A percentile compares a stretch with the other conserved stretches of the same genome.
Conservation (phyloP, 2,329 filamentous ascomycete genomes). For the Ceratocystis ficicola region DNA sequence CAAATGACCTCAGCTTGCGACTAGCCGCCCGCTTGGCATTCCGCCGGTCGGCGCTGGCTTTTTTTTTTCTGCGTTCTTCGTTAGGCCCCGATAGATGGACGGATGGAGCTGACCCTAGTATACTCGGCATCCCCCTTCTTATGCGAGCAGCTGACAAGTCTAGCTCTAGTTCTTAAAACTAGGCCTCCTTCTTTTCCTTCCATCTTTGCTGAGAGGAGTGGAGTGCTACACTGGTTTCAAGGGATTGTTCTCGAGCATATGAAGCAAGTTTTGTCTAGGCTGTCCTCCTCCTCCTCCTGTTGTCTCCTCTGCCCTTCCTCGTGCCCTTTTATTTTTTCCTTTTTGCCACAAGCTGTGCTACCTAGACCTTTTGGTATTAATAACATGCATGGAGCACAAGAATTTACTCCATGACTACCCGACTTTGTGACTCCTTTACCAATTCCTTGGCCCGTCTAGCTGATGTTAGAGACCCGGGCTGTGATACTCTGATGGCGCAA, state of each 20-base stretch:
- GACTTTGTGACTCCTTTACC: background rate
- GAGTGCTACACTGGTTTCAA: conserved; percentile 1
- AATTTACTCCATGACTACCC: too few relatives aligned
- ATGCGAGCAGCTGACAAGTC: background rate
- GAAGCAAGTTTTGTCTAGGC: conserved; percentile 1
- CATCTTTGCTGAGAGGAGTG: background rate
- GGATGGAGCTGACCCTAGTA: background rate
- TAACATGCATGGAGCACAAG: background rate
- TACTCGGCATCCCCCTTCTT: background rate
- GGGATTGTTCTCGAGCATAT: background rate
- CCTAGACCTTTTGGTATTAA: background rate
- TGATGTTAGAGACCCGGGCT: background rate
- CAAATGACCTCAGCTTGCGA: too few relatives aligned
- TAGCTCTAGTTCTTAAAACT: background rate
- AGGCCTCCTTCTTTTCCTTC: background rate
- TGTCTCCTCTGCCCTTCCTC: background rate
- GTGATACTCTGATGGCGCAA: background rate
- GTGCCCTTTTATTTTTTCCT: background rate
- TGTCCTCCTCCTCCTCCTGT: background rate
- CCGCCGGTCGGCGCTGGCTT: background rate
- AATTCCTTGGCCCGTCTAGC: conserved; percentile 8
- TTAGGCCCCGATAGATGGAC: too few relatives aligned
- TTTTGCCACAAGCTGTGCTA: background rate
- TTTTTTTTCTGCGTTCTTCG: too few relatives aligned
- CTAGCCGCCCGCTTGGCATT: background rate